Percentiles rank a stretch among this genome's conserved stretches.
These are phyloP conservation scores for Coprinellus micaceus DNA, from an alignment of 768 basidiomycete species.

Conservation along the genomic window DNA sequence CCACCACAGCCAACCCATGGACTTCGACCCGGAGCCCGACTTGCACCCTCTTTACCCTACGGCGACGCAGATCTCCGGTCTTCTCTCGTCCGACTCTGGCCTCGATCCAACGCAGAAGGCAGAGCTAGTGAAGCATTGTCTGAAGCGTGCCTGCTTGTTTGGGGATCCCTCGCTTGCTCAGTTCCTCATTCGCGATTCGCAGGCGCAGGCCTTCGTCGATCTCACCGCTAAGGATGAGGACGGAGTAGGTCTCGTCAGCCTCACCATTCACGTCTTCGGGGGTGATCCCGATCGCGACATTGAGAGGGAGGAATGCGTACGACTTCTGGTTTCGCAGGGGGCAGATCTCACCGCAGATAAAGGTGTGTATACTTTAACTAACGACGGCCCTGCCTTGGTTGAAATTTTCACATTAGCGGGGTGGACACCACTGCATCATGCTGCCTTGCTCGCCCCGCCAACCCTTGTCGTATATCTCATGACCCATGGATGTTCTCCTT, in stretches of 20 bases:
- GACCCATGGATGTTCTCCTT: conserved; percentile 86
- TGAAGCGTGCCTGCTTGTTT: conserved; percentile 74
- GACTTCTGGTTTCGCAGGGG: conserved; percentile 75
- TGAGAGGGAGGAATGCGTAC: conserved; percentile 87
- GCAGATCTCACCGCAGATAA: conserved; percentile 66
- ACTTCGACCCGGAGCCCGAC: conserved; percentile 74
- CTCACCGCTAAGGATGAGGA: conserved; percentile 78
- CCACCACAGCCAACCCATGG: conserved; percentile 30
- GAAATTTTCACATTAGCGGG: conserved; percentile 53
- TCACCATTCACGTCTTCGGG: conserved; percentile 77
- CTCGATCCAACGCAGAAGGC: conserved; percentile 64
- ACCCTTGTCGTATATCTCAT: conserved; percentile 90
- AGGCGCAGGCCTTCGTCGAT: conserved; percentile 65
- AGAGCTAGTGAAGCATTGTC: conserved; percentile 68
- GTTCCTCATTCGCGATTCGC: conserved; percentile 65
- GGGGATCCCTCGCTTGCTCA: conserved; percentile 71
- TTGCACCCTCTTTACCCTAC: conserved; percentile 77
- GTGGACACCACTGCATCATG: conserved; percentile 94
- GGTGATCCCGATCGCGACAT: conserved; percentile 79
- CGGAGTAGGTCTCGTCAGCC: conserved; percentile 74
- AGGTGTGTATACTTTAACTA: conserved; percentile 42
- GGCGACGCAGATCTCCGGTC: conserved; percentile 53
- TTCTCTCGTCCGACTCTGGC: conserved; percentile 65
- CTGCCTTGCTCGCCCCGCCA: conserved; percentile 83
- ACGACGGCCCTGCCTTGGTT: too few species aligned